Evolutionary conservation across 371 early-diverging fungal genomes (phyloP).

Genomic region (Mortierella sp.): DNA sequence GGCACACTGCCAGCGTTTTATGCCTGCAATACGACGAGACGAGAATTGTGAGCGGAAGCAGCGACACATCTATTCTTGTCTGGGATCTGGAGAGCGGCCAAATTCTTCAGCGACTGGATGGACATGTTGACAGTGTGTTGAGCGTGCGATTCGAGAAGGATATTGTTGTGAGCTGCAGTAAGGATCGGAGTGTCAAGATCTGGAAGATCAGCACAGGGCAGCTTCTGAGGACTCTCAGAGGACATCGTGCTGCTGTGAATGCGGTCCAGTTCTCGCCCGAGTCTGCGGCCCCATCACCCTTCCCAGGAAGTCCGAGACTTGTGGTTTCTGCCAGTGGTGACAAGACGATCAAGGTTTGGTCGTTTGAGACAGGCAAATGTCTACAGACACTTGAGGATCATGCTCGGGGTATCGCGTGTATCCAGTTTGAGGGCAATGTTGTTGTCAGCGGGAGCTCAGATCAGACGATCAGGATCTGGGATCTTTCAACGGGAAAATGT

Average conservation of each 20-base stretch:
- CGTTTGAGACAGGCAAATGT: slow-evolving; percentile 70
- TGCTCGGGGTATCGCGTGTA: slow-evolving; percentile 85
- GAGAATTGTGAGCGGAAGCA: slow-evolving; percentile 86
- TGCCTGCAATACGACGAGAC: slow-evolving; percentile 85
- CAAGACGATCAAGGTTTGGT: slow-evolving; percentile 79
- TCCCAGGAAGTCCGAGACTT: slow-evolving; percentile 59
- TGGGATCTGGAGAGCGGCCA: slow-evolving; percentile 84
- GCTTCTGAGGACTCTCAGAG: slow-evolving; percentile 59
- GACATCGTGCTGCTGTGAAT: slow-evolving; percentile 86
- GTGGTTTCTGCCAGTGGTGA: slow-evolving; percentile 89
- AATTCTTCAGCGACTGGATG: slow-evolving; percentile 67
- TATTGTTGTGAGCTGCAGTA: slow-evolving; percentile 87
- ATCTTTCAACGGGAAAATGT: slow-evolving; percentile 77
- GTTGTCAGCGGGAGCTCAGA: slow-evolving; percentile 91
- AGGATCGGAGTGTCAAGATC: slow-evolving; percentile 87
- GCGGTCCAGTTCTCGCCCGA: slow-evolving; percentile 72
- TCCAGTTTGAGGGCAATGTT: slow-evolving; percentile 81
- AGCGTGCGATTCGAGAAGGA: slow-evolving; percentile 75
- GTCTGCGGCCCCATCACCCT: slow-evolving; percentile 18
- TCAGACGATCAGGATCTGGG: slow-evolving; percentile 89
- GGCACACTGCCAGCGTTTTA: slow-evolving; percentile 88
- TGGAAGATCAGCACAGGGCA: slow-evolving; percentile 78
- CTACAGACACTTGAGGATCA: slow-evolving; percentile 69
- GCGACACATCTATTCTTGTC: slow-evolving; percentile 84
- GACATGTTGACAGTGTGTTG: slow-evolving; percentile 80